Percentiles rank a stretch among this genome's conserved stretches.
Conservation (phyloP, 2,329 filamentous ascomycete genomes). For the Curvularia sp. region DNA sequence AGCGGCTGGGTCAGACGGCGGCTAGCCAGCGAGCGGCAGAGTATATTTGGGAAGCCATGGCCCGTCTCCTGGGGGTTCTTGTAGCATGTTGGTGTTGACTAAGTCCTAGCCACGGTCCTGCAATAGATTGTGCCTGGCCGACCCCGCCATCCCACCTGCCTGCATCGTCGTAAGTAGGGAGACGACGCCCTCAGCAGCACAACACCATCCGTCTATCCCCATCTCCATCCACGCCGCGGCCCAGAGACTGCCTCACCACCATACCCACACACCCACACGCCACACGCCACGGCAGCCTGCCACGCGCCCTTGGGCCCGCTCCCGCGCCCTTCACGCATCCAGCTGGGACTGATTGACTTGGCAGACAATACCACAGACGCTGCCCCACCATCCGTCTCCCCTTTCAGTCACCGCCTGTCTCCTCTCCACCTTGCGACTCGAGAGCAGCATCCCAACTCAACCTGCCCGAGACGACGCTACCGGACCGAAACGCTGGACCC, state of each 20-base stretch:
- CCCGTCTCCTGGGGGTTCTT: neutral
- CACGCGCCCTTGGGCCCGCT: slow-evolving; percentile 2
- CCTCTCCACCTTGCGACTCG: slow-evolving; percentile 15
- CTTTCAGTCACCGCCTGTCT: slow-evolving; percentile 24
- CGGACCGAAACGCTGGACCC: neutral
- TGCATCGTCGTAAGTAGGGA: too few species aligned
- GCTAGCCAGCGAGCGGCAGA: slow-evolving; percentile 27
- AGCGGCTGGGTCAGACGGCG: slow-evolving; percentile 35
- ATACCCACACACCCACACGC: neutral
- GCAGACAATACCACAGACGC: slow-evolving; percentile 15
- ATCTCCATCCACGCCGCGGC: too few species aligned
- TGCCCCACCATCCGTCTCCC: slow-evolving; percentile 22
- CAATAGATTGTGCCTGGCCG: slow-evolving; percentile 1
- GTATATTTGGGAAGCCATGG: slow-evolving; percentile 13
- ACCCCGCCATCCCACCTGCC: slow-evolving; percentile 19
- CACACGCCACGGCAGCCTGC: neutral
- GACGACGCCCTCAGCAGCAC: neutral
- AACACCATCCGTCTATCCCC: too few species aligned
- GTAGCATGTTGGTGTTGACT: slow-evolving; percentile 7
- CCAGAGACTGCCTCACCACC: too few species aligned
- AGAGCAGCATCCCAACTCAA: slow-evolving; percentile 9
- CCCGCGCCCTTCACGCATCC: neutral
- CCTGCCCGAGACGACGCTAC: slow-evolving; percentile 4
- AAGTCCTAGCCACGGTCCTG: neutral
- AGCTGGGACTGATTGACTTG: slow-evolving; percentile 14